Evolutionary conservation across 768 basidiomycete genomes (phyloP).

Genomic region (Calocybe cyanea): DNA sequence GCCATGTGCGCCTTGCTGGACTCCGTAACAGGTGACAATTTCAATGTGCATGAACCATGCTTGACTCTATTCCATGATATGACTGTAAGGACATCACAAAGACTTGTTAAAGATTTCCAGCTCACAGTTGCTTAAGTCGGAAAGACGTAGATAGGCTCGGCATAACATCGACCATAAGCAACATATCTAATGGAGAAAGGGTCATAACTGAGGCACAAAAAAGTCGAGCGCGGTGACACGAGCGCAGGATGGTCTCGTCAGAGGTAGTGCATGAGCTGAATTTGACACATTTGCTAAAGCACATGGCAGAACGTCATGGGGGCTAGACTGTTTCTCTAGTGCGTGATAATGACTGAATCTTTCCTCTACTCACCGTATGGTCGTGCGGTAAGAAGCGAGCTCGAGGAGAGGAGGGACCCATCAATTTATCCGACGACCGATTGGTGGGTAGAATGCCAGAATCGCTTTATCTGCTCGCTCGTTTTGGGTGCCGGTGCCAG

Average conservation of each 20-base stretch:
- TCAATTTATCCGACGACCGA: conserved; percentile 7
- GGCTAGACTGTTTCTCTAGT: neutral
- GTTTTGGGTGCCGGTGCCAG: too few species aligned
- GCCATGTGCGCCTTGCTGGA: neutral
- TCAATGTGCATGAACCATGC: neutral
- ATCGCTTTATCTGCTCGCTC: too few species aligned
- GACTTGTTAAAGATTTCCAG: neutral
- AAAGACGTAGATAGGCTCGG: neutral
- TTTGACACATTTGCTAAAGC: neutral
- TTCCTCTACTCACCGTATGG: conserved; percentile 2
- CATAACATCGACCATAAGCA: neutral
- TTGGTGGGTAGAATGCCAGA: too few species aligned
- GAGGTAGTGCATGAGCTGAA: neutral
- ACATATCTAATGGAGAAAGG: neutral
- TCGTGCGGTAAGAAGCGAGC: conserved; percentile 3
- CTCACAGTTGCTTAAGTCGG: neutral
- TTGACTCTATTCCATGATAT: too few species aligned
- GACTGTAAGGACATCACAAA: too few species aligned
- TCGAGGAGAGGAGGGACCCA: neutral
- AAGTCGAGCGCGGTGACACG: too few species aligned
- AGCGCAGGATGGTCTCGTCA: neutral
- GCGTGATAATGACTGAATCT: neutral
- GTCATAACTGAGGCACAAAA: too few species aligned
- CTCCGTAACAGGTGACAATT: conserved; percentile 8
- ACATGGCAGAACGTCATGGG: conserved; percentile 10